phyloP scores from a whole-genome alignment of 2,329 filamentous ascomycete species.

The Phyllosticta paracitricarpa region DNA sequence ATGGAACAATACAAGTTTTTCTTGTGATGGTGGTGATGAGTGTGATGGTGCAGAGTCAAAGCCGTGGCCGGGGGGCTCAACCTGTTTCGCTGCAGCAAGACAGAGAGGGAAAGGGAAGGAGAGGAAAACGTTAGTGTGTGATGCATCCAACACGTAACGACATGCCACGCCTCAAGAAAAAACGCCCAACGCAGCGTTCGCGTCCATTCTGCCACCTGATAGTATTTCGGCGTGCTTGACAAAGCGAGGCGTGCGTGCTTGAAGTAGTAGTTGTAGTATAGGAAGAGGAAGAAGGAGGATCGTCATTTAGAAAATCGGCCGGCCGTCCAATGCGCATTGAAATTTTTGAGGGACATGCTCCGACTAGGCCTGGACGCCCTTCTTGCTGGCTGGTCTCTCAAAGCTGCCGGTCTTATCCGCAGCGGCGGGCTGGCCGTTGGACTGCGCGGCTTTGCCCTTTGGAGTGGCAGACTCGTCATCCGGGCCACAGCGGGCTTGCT shows the following conservation, averaged over 20 bases:
- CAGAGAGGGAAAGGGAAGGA: background rate
- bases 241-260: background rate
- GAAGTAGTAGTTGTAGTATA: no score
- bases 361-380: background rate
- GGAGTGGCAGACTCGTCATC: slow-evolving; percentile 9
- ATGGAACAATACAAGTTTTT: background rate
- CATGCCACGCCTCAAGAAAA: background rate
- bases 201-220: background rate
- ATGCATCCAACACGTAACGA: background rate
- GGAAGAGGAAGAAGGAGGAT: background rate
- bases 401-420: background rate
- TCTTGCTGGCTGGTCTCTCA: background rate
- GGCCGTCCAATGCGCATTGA: background rate
- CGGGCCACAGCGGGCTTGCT: slow-evolving; percentile 23
- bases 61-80: background rate
- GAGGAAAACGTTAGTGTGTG: background rate
- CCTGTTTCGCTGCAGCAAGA: background rate
- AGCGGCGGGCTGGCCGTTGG: background rate
- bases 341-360: background rate
- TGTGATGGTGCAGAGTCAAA: background rate
- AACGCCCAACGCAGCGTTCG: background rate
- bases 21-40: background rate
- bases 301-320: background rate
- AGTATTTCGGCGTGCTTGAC: background rate
- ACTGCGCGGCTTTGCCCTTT: background rate